These are phyloP conservation scores for Macrotyloma uniflorum DNA, from an alignment of 306 rosid genomes.

Conservation along the genomic window DNA sequence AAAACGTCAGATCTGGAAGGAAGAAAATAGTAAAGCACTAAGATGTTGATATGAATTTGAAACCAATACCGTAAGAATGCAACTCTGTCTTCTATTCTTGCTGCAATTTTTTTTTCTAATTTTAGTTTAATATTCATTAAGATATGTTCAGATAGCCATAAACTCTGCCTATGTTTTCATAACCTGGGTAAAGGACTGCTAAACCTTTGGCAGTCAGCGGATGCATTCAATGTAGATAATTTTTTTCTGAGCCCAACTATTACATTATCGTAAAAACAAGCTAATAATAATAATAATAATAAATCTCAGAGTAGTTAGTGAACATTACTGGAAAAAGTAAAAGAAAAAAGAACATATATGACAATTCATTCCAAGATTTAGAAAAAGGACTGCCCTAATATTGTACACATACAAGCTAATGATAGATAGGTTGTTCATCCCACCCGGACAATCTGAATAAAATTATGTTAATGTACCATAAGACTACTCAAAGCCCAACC, in stretches of 20 bases:
- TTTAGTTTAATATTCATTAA: neutral
- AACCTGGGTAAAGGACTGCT: neutral
- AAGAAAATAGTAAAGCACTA: neutral
- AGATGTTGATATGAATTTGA: constrained; percentile 16
- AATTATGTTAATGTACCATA: neutral
- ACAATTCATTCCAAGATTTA: constrained; percentile 17
- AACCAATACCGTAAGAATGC: neutral
- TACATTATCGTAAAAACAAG: neutral
- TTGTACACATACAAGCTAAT: constrained; percentile 13
- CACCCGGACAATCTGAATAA: neutral
- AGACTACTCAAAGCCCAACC: constrained; percentile 16
- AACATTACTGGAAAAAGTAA: neutral
- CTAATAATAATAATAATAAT: neutral
- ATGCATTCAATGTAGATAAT: constrained; percentile 4
- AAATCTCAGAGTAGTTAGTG: neutral
- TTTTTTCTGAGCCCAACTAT: neutral
- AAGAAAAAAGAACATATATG: neutral
- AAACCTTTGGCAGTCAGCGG: neutral
- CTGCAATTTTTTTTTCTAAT: neutral
- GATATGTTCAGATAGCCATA: constrained; percentile 5
- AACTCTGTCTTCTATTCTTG: constrained; percentile 5
- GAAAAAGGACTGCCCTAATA: neutral
- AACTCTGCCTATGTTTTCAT: neutral
- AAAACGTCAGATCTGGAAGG: constrained; percentile 86
- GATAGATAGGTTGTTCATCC: constrained; percentile 18